These are phyloP conservation scores for Solanum etuberosum DNA, from an alignment of 257 asterid species.

Conservation along the genomic window DNA sequence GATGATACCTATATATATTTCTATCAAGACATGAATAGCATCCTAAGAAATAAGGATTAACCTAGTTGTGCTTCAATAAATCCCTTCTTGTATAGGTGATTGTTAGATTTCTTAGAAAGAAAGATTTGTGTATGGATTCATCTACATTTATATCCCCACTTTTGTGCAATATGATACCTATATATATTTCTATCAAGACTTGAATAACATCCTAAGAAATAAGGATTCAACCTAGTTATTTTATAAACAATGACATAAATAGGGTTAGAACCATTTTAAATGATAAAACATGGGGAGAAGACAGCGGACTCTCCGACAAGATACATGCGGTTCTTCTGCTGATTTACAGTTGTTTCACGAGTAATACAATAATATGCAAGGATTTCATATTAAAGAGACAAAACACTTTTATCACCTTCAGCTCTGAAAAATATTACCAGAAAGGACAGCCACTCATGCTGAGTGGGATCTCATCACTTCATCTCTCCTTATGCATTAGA, in stretches of 20 bases:
- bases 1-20: neutral
- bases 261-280: neutral
- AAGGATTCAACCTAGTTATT: neutral
- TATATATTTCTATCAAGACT: neutral
- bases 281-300: neutral
- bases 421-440: neutral
- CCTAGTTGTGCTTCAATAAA: neutral
- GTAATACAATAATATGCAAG: neutral
- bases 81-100: neutral
- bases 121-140: neutral
- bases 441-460: neutral
- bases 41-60: neutral
- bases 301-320: neutral
- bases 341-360: neutral
- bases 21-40: neutral
- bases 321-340: neutral
- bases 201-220: neutral
- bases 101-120: neutral
- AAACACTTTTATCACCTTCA: neutral
- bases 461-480: neutral
- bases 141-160: neutral
- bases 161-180: neutral
- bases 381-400: neutral
- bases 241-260: neutral
- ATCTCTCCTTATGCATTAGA: neutral